Evolutionary conservation across 352 stramenopile genomes (phyloP).

Genomic region (Sclerospora graminicola): DNA sequence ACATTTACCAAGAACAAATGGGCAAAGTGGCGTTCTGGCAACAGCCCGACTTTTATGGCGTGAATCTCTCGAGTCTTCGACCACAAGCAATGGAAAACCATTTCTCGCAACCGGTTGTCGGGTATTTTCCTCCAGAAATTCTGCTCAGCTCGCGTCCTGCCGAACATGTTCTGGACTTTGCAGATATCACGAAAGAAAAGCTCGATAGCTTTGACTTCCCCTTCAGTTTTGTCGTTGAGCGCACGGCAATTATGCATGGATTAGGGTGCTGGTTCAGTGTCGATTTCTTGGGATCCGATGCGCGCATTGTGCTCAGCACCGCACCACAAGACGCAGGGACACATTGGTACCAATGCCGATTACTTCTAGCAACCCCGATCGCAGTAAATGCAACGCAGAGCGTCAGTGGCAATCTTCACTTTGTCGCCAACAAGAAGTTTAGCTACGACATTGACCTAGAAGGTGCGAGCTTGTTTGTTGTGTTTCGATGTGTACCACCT

Average conservation of each 20-base stretch:
- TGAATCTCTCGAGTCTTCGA: constrained; percentile 91
- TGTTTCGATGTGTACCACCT: too few species aligned
- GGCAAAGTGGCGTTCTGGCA: constrained; percentile 90
- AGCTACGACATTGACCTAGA: constrained; percentile 92
- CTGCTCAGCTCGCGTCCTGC: constrained; percentile 45
- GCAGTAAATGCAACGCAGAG: constrained; percentile 87
- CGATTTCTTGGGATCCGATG: constrained; percentile 89
- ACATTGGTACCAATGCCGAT: constrained; percentile 90
- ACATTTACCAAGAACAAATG: constrained; percentile 89
- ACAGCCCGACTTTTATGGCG: constrained; percentile 94
- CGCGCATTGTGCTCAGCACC: constrained; percentile 81
- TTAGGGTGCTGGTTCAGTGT: constrained; percentile 99
- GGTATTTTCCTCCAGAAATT: constrained; percentile 84
- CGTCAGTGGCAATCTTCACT: constrained; percentile 84
- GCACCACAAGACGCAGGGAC: constrained; percentile 58
- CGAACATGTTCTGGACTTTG: constrained; percentile 84
- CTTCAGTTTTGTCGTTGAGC: constrained; percentile 81
- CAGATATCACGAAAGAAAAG: constrained; percentile 51
- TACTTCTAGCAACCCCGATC: constrained; percentile 85
- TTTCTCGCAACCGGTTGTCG: constrained; percentile 93
- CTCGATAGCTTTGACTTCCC: constrained; percentile 88
- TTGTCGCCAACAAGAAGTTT: constrained; percentile 93
- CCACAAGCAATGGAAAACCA: constrained; percentile 95
- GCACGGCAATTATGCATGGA: constrained; percentile 91
- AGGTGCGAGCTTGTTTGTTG: constrained; percentile 18